These are phyloP conservation scores for Debaryomyces udenii DNA, from an alignment of 1,139 yeast species.

Conservation along the genomic window DNA sequence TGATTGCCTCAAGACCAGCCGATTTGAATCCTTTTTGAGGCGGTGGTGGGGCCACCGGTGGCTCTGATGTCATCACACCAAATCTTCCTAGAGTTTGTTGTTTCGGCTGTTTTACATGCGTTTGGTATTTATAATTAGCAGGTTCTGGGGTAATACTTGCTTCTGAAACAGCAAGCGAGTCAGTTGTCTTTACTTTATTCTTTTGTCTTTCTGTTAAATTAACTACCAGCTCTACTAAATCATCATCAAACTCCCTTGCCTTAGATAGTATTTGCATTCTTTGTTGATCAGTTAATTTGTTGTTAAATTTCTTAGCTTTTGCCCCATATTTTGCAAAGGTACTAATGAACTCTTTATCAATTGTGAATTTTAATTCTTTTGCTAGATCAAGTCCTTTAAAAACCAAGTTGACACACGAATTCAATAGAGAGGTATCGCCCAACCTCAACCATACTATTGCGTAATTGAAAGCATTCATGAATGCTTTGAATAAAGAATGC, in stretches of 20 bases:
- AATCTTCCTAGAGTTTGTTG: constrained; percentile 57
- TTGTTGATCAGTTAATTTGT: constrained; percentile 63
- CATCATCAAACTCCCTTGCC: constrained; percentile 56
- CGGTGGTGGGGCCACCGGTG: constrained; percentile 46
- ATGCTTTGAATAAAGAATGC: constrained; percentile 33
- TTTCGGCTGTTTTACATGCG: constrained; percentile 27
- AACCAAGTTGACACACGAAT: constrained; percentile 73
- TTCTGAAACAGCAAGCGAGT: constrained; percentile 11
- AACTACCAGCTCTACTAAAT: constrained; percentile 55
- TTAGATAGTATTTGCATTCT: constrained; percentile 56
- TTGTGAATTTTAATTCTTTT: constrained; percentile 47
- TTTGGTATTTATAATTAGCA: constrained; percentile 29
- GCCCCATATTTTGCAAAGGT: constrained; percentile 64
- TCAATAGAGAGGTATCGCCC: constrained; percentile 74
- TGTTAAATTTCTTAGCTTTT: constrained; percentile 66
- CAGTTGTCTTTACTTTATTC: constrained; percentile 12
- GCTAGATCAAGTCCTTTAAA: constrained; percentile 69
- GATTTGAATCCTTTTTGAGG: constrained; percentile 37
- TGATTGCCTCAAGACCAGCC: constrained; percentile 42
- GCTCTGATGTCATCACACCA: constrained; percentile 41
- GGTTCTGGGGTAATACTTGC: constrained; percentile 17
- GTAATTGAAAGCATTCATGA: constrained; percentile 56
- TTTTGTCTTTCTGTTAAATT: constrained; percentile 46
- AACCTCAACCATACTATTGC: constrained; percentile 80
- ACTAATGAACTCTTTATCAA: constrained; percentile 53